Conservation (phyloP, 73 alveolate genomes). For the Symbiodinium natans region DNA sequence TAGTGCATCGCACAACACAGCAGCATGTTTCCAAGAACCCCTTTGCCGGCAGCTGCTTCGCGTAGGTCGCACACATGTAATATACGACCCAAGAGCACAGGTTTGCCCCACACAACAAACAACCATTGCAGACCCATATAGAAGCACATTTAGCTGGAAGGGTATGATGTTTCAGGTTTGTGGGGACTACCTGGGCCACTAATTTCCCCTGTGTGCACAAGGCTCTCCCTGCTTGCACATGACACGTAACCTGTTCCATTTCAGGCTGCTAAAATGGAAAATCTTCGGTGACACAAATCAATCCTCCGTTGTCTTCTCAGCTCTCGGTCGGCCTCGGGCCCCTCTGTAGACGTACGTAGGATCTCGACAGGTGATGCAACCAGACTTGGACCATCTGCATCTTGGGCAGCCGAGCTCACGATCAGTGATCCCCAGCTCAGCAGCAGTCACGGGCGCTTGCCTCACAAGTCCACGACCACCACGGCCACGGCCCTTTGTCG, state of each 20-base stretch:
- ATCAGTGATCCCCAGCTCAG: not conserved
- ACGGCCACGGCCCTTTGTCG: not conserved
- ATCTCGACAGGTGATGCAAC: not conserved
- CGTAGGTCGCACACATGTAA: no score
- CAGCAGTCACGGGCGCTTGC: not conserved
- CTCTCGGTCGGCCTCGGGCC: not conserved
- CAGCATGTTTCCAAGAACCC: no score
- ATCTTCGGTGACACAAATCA: not conserved
- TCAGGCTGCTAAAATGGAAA: not conserved
- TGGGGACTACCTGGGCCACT: no score
- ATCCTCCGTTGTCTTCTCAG: not conserved
- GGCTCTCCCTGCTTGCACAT: not conserved
- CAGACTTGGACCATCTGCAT: not conserved
- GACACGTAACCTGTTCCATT: no score
- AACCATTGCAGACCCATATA: no score
- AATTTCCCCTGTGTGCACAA: not conserved
- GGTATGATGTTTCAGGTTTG: no score
- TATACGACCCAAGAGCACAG: no score
- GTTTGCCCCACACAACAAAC: no score
- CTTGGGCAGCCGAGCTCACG: not conserved
- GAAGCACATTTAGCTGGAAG: no score
- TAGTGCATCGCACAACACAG: no score
- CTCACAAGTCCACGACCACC: not conserved
- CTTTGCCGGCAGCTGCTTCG: no score
- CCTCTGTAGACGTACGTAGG: not conserved